Base-by-base conservation (phyloP, 2,329 filamentous ascomycete species). In the Calonectria ilicicola region DNA sequence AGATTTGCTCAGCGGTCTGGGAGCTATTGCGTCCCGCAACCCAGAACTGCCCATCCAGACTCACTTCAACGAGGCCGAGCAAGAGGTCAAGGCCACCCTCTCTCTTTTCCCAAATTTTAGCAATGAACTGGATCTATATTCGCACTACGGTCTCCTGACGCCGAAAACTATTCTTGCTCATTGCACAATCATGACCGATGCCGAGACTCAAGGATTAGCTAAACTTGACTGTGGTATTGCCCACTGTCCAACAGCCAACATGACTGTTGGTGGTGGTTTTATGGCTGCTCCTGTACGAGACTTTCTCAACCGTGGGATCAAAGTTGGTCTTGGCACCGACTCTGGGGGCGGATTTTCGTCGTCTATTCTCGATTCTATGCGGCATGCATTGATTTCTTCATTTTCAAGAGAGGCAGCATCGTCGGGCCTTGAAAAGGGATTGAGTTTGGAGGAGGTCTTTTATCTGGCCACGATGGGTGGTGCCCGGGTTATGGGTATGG, bases 241-340 rank as follows among this genome's bases (percentile, higher is more conserved):
- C 0, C 91, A 93, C 77, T 93, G 91, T 70, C 92, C 91, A 0
- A 87, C 91, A 1, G 86, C 91, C 12, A 93, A 93, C 80, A 92
- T 91, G 83, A 91, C 90, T 0, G 86, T 90, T 0, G 89, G 89
- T 2, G 89, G 88, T 19, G 91, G 89, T 23, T 92, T 90, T 82
- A 91, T 92, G 91, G 88, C 88, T 0, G 91, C 90, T 0, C 90
- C 89, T 0, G 83, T 93, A 8, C 86, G 90, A 1, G 86, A 90
- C 27, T 91, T 92, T 66, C 82, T 93, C 6, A 80, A 84, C 0
- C 83, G 85, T 2, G 90, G 87, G 1, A 89, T 93, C 78, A 92
- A 92, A 72, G 90, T 93, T n/a, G 92, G 92, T 0, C 82, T 93
- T 0, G 92, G 92, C 0, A 93, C 91, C 0, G 91, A 93, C 74